A percentile compares a stretch with the other conserved stretches of the same genome.
These are phyloP conservation scores for Ascochyta pisi DNA, from an alignment of 2,329 filamentous ascomycete species.

Conservation along the genomic window DNA sequence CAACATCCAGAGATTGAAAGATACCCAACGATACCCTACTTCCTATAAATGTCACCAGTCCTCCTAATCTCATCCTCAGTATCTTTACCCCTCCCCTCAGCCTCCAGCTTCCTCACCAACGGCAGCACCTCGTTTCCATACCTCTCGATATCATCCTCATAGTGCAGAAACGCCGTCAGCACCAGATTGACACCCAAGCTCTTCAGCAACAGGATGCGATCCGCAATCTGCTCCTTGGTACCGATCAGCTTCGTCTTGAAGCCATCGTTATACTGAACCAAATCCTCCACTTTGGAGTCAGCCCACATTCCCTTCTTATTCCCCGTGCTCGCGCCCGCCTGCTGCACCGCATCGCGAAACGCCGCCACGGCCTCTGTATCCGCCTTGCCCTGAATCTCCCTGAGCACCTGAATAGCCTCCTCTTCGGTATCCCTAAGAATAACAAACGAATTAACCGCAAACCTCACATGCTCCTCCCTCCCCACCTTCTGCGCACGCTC, in stretches of 20 bases:
- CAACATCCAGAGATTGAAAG: no score
- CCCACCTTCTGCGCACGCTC: constrained; percentile 54
- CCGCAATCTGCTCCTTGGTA: constrained; percentile 60
- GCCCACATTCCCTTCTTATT: constrained; percentile 63
- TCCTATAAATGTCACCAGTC: constrained; percentile 58
- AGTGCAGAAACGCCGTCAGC: constrained; percentile 59
- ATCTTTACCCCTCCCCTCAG: constrained; percentile 57
- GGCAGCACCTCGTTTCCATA: constrained; percentile 58
- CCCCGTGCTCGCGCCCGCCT: constrained; percentile 56
- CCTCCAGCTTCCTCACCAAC: constrained; percentile 57
- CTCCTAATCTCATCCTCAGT: constrained; percentile 54
- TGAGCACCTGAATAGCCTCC: constrained; percentile 58
- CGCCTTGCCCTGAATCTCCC: constrained; percentile 62
- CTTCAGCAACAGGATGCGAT: constrained; percentile 58
- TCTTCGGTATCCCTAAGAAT: constrained; percentile 59
- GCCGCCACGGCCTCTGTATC: constrained; percentile 59
- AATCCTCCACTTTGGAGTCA: constrained; percentile 58
- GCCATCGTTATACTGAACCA: constrained; percentile 63
- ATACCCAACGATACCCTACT: constrained; percentile 9
- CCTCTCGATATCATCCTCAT: constrained; percentile 60
- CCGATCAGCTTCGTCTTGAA: constrained; percentile 64
- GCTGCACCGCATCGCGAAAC: constrained; percentile 58
- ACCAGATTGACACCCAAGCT: constrained; percentile 54
- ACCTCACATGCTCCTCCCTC: constrained; percentile 55
- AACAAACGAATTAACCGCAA: constrained; percentile 60